Percentiles rank a stretch among this genome's conserved stretches.
Evolutionary conservation across 2,329 filamentous ascomycete species (phyloP).

Genomic region (Alternaria postmessia): DNA sequence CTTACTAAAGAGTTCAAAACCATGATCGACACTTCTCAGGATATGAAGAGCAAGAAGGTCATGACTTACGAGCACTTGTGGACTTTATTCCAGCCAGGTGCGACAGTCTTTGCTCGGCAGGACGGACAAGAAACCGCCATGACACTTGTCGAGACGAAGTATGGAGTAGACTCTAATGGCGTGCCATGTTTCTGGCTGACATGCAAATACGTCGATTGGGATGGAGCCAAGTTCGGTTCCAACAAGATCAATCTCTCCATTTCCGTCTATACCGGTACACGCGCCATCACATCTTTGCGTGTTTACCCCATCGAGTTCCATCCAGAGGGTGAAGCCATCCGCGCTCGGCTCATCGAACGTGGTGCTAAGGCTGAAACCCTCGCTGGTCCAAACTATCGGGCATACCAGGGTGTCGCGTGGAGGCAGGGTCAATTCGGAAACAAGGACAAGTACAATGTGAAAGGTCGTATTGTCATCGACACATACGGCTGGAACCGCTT

Average conservation of each 20-base stretch:
- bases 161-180: conserved; percentile 44
- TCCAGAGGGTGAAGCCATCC: conserved; percentile 50
- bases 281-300: conserved; percentile 52
- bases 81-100: conserved; percentile 54
- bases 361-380: conserved; percentile 58
- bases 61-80: conserved; percentile 56
- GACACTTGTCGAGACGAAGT: conserved; percentile 40
- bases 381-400: conserved; percentile 60
- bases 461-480: conserved; percentile 62
- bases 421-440: conserved; percentile 42
- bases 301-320: conserved; percentile 58
- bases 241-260: conserved; percentile 42
- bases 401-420: conserved; percentile 59
- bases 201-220: conserved; percentile 50
- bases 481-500: conserved; percentile 61
- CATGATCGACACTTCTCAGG: conserved; percentile 52
- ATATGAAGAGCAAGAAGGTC: conserved; percentile 51
- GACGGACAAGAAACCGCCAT: conserved; percentile 50
- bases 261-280: conserved; percentile 51
- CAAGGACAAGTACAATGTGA: conserved; percentile 55
- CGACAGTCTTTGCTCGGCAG: conserved; percentile 40
- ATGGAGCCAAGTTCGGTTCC: conserved; percentile 47
- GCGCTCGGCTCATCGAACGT: conserved; percentile 53
- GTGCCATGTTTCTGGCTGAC: conserved; percentile 50
- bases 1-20: conserved; percentile 54